phyloP scores from a whole-genome alignment of 1,284 basidiomycete genomes.

The Neonothopanus nambi region DNA sequence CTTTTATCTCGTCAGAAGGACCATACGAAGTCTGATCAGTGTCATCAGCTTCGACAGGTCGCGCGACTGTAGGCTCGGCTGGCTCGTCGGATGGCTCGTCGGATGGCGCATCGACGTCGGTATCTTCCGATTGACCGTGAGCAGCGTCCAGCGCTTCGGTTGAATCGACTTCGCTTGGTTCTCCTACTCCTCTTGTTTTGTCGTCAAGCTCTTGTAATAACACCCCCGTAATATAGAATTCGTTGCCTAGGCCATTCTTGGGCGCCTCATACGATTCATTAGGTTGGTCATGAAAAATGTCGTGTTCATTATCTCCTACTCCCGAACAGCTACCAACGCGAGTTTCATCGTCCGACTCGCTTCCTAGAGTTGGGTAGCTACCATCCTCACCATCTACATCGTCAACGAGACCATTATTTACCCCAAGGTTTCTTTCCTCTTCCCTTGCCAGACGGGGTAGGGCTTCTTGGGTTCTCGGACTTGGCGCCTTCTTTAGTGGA shows the following conservation, averaged over 20 bases:
- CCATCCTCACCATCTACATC: not conserved
- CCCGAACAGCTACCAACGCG: conserved; percentile 2
- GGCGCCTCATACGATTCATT: not conserved
- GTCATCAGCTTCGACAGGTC: conserved; percentile 2
- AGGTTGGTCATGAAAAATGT: conserved; percentile 2
- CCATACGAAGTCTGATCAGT: conserved; percentile 4
- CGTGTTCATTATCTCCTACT: conserved; percentile 4
- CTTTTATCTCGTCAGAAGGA: too few relatives aligned
- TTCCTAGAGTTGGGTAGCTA: not conserved
- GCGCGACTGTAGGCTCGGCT: not conserved
- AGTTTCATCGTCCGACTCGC: conserved; percentile 5
- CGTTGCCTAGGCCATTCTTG: too few relatives aligned
- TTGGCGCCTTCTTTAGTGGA: too few relatives aligned
- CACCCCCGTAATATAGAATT: too few relatives aligned
- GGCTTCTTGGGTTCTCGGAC: not conserved
- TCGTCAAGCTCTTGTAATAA: too few relatives aligned
- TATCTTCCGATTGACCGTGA: not conserved
- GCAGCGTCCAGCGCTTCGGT: conserved; percentile 6
- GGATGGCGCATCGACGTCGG: too few relatives aligned
- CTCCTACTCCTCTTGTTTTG: too few relatives aligned
- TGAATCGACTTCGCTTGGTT: not conserved
- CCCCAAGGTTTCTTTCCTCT: not conserved
- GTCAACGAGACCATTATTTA: not conserved
- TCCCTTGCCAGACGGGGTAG: not conserved
- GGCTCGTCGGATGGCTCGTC: not conserved